Base-by-base conservation (phyloP, 192 early-diverging fungal genomes). In the Helicostylum pulchrum region DNA sequence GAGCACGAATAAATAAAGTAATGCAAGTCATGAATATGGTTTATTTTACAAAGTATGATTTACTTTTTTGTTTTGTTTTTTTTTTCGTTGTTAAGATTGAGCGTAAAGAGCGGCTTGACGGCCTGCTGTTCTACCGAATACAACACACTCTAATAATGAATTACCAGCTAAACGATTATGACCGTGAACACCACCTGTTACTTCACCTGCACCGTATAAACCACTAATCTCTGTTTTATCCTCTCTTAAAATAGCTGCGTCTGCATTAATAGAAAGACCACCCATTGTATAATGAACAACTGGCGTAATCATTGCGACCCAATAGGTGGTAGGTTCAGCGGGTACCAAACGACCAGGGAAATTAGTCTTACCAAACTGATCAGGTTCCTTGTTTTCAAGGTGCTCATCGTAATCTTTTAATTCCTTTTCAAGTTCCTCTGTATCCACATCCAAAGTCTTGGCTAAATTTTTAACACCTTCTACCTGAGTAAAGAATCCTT, bases 141-240 rank as follows among this genome's bases (percentile, higher is more conserved):
- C 91, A 3, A 92, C 90, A 71, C 91, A 92, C 17, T 89, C 91
- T 36, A 93, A 73, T 17, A 93, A 75, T 10, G 89, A 92, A 64
- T 85, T 84, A 42, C 91, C 91, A 52, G 83, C 91, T 32, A 93
- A 79, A 46, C 91, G 86, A 79, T 93, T 93, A 58, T 84, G 85
- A 9, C 91, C 91, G 71, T 93, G 91, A 36, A 93, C 85, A 48
- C 91, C 91, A 44, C 90, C 91, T 19, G 89, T 87, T 39, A 93
- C 85, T 70, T 93, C 91, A 67, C 91, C 90, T 51, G 84, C 85
- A 19, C 90, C 91, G 65, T 85, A 82, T 19, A 92, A 70, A 50
- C 90, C 90, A 30, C 82, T 80, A 51, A 91, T 78, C 1, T 66
- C 64, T 26, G 73, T 43, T 10, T 64, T 69, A 56, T 70, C 62